Percentiles rank a stretch among this genome's conserved stretches.
These are phyloP conservation scores for Penicillium coffeae DNA, from an alignment of 495 filamentous ascomycete genomes.

Conservation along the genomic window DNA sequence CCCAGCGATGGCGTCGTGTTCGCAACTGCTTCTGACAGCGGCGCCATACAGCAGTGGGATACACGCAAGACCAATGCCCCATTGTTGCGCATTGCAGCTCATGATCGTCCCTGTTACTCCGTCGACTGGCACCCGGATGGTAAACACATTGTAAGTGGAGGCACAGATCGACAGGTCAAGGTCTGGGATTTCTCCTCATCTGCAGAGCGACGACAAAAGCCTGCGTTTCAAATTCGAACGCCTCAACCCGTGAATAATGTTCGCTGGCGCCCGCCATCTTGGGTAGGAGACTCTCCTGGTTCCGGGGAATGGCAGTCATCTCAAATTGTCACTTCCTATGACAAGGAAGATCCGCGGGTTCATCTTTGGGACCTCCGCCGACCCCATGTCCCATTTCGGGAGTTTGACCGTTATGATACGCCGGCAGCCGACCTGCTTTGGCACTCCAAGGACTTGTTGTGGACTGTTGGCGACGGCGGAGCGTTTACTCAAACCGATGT, in stretches of 20 bases:
- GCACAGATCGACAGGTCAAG: conserved; percentile 76
- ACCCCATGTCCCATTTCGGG: conserved; percentile 79
- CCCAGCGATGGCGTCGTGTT: conserved; percentile 80
- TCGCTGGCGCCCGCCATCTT: conserved; percentile 81
- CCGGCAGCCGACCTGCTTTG: conserved; percentile 78
- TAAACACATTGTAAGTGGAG: conserved; percentile 79
- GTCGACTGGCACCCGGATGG: conserved; percentile 98
- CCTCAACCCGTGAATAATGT: conserved; percentile 70
- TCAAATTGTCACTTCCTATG: conserved; percentile 64
- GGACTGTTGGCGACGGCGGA: conserved; percentile 83
- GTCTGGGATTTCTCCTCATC: conserved; percentile 88
- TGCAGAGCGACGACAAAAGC: conserved; percentile 75
- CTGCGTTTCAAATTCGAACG: conserved; percentile 55
- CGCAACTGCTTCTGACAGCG: conserved; percentile 85
- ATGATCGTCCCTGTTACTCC: conserved; percentile 72
- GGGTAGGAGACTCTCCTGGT: conserved; percentile 63
- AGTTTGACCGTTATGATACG: conserved; percentile 70
- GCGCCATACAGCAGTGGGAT: conserved; percentile 71
- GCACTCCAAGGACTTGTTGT: conserved; percentile 85
- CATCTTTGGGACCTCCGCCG: conserved; percentile 93
- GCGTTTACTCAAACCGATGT: conserved; percentile 86
- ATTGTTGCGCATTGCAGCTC: conserved; percentile 74
- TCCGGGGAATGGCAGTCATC: conserved; percentile 63
- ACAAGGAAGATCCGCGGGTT: conserved; percentile 62
- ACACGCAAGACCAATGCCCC: conserved; percentile 55